Conservation (phyloP, 257 asterid genomes). For the Solanum tarijense region DNA sequence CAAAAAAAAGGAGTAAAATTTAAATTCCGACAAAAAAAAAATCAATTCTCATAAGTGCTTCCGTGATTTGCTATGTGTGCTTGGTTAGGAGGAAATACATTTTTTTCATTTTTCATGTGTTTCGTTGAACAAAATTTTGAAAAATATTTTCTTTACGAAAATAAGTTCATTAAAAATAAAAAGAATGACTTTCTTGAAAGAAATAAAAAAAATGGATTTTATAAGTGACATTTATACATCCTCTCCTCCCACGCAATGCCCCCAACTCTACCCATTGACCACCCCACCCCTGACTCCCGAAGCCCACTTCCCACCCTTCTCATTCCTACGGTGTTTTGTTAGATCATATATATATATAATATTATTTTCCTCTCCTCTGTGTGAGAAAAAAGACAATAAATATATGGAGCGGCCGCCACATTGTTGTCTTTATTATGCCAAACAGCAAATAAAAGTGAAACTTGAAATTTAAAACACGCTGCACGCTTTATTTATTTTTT, state of each 20-base stretch:
- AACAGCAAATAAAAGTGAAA: not conserved
- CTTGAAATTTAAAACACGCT: not conserved
- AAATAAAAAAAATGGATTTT: rapidly evolving
- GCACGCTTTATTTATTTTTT: not conserved
- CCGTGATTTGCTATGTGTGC: not conserved
- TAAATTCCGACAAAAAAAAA: not conserved
- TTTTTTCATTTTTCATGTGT: no score
- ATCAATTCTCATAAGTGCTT: not conserved
- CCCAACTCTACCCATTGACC: no score
- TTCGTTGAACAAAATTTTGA: no score
- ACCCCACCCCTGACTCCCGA: no score
- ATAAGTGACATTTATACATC: no score
- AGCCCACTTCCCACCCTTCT: no score
- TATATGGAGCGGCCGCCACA: not conserved
- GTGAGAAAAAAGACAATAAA: not conserved
- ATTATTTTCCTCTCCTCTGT: not conserved
- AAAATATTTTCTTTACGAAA: no score
- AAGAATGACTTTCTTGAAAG: not conserved
- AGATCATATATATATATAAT: no score
- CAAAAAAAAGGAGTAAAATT: not conserved
- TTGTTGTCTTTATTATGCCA: not conserved
- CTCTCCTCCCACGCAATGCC: no score
- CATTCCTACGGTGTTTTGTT: no score
- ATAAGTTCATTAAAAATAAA: not conserved
- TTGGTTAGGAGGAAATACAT: not conserved